Base-by-base conservation (phyloP, 805 yeast species). In the Yamadazyma nakazawae region DNA sequence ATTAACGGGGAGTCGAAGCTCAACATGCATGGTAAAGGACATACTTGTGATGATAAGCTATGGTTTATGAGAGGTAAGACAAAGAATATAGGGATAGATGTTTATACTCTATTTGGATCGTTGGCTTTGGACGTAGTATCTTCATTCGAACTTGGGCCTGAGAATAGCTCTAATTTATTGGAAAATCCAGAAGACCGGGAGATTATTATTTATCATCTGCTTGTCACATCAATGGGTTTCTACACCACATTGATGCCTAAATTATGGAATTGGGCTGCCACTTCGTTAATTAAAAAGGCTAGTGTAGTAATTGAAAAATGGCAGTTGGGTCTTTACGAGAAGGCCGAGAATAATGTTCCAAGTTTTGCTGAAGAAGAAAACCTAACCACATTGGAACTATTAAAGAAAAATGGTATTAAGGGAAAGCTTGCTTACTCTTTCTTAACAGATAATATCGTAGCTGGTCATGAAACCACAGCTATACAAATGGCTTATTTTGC, bases 401-500 rank as follows among this genome's bases (percentile, higher is more conserved):
- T 72, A 41, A 64, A 66, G 34, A 59, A 57, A 41, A 57, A 56
- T 42, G 74, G 74, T 1, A 51, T 63, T 26, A 45, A 42, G 6
- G 72, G 70, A 2, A 55, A 59, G 28, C 47, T 59, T 40, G 75
- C 76, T 2, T 71, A 70, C 53, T 62, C 74, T 0, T 67, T 70
- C 47, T 51, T 72, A 16, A 62, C 77, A 38, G 91, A 84, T 56
- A 88, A 84, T 58, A 72, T 84, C 34, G 83, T 85, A 39, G 91
- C 91, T 0, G 91, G 91, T 2, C 90, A 85, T 58, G 85, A 84
- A 57, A 84, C 91, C 5, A 83, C 87, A 0, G 88, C 85, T 0
- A 73, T 80, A 6, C 80, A 82, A n/a, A 59, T 84, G 48, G 69
- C 87, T 0, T 85, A 77, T 58, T 62, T 80, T 43, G 68, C 79